A percentile compares a stretch with the other conserved stretches of the same genome.
These are phyloP conservation scores for Rhodotorula mucilaginosa DNA, from an alignment of 1,284 basidiomycete genomes.

Conservation along the genomic window DNA sequence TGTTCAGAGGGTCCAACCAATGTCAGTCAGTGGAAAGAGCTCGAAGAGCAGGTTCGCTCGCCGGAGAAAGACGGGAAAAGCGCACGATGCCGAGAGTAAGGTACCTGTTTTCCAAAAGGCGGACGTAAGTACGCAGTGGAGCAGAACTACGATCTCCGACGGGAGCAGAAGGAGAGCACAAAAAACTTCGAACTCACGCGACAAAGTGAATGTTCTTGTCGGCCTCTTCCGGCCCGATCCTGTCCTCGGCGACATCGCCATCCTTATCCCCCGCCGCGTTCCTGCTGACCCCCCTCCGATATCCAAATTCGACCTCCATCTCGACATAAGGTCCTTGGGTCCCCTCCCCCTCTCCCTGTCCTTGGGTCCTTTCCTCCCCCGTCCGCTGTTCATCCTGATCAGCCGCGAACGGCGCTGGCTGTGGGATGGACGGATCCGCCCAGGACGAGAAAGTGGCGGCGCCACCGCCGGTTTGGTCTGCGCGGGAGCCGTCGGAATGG, in stretches of 20 bases:
- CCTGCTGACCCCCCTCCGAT: neutral
- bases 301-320: constrained; percentile 17
- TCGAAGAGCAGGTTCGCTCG: too few relatives aligned
- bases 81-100: constrained; percentile 6
- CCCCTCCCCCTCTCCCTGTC: constrained; percentile 2
- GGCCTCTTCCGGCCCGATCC: constrained; percentile 2
- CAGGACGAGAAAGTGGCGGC: neutral
- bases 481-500: neutral
- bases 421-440: constrained; percentile 3
- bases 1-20: too few relatives aligned
- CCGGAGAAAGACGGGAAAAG: too few relatives aligned
- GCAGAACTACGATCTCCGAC: neutral
- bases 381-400: constrained; percentile 13
- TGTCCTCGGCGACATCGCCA: neutral
- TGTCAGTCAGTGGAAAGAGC: too few relatives aligned
- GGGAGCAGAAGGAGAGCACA: too few relatives aligned
- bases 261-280: neutral
- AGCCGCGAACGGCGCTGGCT: constrained; percentile 7
- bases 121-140: neutral
- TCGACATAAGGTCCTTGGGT: constrained; percentile 1
- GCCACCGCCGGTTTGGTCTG: neutral
- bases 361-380: neutral
- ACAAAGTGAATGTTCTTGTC: constrained; percentile 14
- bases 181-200: neutral
- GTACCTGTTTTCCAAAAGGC: neutral